Percentiles rank a stretch among this genome's conserved stretches.
Conservation (phyloP, 2,329 filamentous ascomycete species). For the Beauveria australis region DNA sequence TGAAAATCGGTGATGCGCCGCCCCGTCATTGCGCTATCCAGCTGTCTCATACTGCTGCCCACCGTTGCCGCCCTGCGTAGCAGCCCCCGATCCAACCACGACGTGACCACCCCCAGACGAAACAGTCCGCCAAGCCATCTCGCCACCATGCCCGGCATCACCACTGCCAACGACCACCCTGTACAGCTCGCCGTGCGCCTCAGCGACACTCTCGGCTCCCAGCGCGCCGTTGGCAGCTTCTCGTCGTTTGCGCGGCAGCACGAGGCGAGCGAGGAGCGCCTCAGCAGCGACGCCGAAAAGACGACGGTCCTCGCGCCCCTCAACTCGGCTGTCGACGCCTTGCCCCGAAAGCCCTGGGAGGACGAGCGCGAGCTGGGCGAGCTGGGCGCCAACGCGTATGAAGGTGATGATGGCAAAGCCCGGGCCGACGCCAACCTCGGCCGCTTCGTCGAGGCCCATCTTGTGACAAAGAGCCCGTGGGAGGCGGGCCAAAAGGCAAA, state of each 20-base stretch:
- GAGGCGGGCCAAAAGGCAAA: conserved; percentile 54
- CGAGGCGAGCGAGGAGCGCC: conserved; percentile 55
- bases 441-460: conserved; percentile 78
- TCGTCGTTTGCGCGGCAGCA: conserved; percentile 72
- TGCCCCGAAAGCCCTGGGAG: conserved; percentile 85
- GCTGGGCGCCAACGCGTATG: conserved; percentile 64
- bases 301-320: conserved; percentile 82
- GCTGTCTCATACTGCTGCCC: conserved; percentile 1
- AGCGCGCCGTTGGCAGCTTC: conserved; percentile 76
- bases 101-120: not conserved
- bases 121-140: not conserved
- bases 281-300: conserved; percentile 59
- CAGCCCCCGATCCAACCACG: not conserved
- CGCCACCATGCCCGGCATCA: conserved; percentile 12
- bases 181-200: conserved; percentile 54
- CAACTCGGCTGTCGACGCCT: conserved; percentile 68
- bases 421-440: conserved; percentile 69
- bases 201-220: conserved; percentile 74
- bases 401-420: conserved; percentile 64
- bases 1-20: conserved; percentile 1
- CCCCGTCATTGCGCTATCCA: conserved; percentile 4
- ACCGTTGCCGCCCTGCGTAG: not conserved
- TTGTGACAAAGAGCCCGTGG: conserved; percentile 73
- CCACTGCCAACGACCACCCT: conserved; percentile 16
- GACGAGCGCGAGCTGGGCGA: conserved; percentile 62